Evolutionary conservation across 1,139 yeast genomes (phyloP).

Genomic region (Hansenula lynferdii): DNA sequence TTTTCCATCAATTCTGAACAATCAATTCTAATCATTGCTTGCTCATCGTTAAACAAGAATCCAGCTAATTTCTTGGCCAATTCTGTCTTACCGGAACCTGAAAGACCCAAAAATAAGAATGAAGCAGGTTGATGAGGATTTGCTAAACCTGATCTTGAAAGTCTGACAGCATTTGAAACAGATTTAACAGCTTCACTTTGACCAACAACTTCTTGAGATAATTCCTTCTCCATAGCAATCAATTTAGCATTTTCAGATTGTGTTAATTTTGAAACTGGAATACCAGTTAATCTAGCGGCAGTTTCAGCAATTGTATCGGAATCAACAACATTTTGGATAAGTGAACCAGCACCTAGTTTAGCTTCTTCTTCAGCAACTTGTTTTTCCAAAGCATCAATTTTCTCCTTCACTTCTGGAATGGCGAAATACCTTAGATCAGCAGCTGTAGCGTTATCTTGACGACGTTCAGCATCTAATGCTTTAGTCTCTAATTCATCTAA

Average conservation of each 20-base stretch:
- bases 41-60: conserved; percentile 91
- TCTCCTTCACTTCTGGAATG: conserved; percentile 82
- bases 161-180: conserved; percentile 89
- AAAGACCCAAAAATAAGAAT: conserved; percentile 88
- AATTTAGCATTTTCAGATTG: conserved; percentile 94
- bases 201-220: conserved; percentile 84
- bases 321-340: conserved; percentile 87
- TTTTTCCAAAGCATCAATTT: conserved; percentile 69
- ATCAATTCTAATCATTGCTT: conserved; percentile 95
- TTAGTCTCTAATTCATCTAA: conserved; percentile 89
- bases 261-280: conserved; percentile 94
- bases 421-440: conserved; percentile 97
- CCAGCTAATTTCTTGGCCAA: conserved; percentile 95
- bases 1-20: conserved; percentile 96
- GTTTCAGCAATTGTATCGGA: conserved; percentile 94
- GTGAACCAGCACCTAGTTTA: conserved; percentile 53
- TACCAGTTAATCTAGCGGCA: conserved; percentile 95
- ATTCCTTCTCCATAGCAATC: conserved; percentile 88
- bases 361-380: conserved; percentile 74
- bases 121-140: conserved; percentile 97
- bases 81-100: conserved; percentile 99
- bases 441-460: conserved; percentile 89
- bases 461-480: conserved; percentile 95
- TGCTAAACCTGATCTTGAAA: conserved; percentile 92
- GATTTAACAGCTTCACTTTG: conserved; percentile 96